Evolutionary conservation across 805 yeast genomes (phyloP).

Genomic region (Starmerella tilneyi): DNA sequence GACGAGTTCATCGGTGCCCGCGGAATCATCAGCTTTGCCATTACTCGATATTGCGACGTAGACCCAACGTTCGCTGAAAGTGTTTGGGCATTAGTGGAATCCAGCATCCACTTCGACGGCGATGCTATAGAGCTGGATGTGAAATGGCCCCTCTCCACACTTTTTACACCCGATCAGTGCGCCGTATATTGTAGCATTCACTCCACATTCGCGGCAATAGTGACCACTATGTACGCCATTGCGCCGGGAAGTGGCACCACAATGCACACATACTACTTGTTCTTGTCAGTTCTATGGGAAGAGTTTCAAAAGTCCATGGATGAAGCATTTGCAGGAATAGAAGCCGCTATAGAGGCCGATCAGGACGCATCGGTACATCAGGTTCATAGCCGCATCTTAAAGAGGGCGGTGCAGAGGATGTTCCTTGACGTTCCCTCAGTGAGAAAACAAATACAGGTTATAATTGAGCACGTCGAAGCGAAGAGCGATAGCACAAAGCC

Average conservation of each 20-base stretch:
- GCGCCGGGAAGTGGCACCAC: conserved; percentile 1
- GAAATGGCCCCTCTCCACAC: neutral
- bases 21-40: neutral
- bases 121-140: neutral
- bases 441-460: neutral
- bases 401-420: neutral
- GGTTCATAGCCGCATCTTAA: conserved; percentile 2
- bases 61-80: neutral
- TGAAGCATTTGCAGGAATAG: conserved; percentile 7
- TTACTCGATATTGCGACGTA: neutral
- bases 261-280: conserved; percentile 10
- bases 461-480: neutral
- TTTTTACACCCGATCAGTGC: conserved; percentile 14
- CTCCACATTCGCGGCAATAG: conserved; percentile 11
- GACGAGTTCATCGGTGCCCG: conserved; percentile 2
- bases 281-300: conserved; percentile 16
- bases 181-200: conserved; percentile 12
- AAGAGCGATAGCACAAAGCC: neutral
- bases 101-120: neutral
- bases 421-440: conserved; percentile 3
- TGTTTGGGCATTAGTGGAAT: neutral
- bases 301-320: conserved; percentile 14
- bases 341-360: neutral
- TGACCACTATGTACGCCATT: conserved; percentile 6
- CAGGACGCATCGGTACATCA: neutral